Percentiles rank a stretch among this genome's conserved stretches.
Conservation (phyloP, 148 eudicot genomes). For the Chenopodium formosanum region DNA sequence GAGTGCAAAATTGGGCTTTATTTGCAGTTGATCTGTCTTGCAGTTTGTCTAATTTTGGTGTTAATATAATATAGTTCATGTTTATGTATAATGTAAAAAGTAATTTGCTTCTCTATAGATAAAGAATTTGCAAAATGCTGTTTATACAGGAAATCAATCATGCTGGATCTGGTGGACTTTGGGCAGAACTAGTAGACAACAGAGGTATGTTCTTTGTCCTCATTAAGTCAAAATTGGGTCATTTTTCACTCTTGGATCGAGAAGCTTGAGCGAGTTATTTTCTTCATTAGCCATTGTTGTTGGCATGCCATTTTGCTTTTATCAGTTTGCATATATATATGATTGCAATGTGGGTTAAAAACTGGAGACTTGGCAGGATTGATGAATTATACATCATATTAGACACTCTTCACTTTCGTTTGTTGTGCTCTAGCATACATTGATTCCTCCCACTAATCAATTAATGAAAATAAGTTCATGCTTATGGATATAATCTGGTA, state of each 20-base stretch:
- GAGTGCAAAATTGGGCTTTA: not conserved
- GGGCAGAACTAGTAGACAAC: constrained; percentile 93
- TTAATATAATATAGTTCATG: not conserved
- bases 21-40: not conserved
- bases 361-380: not conserved
- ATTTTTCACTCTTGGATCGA: not conserved
- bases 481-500: constrained; percentile 7
- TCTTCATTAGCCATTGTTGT: not conserved
- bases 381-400: not conserved
- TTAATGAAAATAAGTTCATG: not conserved
- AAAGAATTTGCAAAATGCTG: constrained; percentile 13
- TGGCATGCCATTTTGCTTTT: not conserved
- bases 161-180: constrained; percentile 94
- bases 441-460: not conserved
- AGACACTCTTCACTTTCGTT: not conserved
- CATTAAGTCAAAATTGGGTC: not conserved
- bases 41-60: not conserved
- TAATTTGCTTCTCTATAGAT: not conserved
- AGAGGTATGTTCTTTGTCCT: constrained; percentile 51
- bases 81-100: not conserved
- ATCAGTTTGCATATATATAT: not conserved
- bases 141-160: constrained; percentile 83
- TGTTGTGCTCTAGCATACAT: not conserved
- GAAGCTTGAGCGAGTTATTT: not conserved
- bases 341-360: not conserved